These are phyloP conservation scores for Fusarium nygamai DNA, from an alignment of 2,329 filamentous ascomycete genomes.

Conservation along the genomic window DNA sequence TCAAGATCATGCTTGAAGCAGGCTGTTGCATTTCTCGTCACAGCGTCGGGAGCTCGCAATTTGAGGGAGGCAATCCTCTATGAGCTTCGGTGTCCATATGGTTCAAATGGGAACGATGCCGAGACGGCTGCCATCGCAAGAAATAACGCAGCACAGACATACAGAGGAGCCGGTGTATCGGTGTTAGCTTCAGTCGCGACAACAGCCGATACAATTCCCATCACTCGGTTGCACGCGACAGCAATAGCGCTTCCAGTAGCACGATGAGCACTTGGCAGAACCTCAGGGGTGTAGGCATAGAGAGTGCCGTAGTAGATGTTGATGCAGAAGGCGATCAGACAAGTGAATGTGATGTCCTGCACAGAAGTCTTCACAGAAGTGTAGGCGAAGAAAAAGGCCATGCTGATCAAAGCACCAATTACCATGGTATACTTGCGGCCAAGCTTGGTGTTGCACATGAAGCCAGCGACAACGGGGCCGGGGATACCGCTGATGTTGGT, in stretches of 20 bases:
- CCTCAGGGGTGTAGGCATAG: constrained; percentile 71
- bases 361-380: constrained; percentile 17
- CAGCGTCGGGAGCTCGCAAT: fast-evolving
- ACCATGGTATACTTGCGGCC: constrained; percentile 27
- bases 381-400: constrained; percentile 21
- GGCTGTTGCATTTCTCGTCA: fast-evolving
- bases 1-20: fast-evolving
- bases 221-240: constrained; percentile 75
- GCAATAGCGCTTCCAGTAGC: constrained; percentile 80
- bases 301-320: constrained; percentile 79
- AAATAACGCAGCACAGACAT: constrained; percentile 73
- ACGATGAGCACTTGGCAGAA: constrained; percentile 74
- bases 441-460: constrained; percentile 58
- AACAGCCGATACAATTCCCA: constrained; percentile 78
- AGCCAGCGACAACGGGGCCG: constrained; percentile 74
- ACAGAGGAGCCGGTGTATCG: constrained; percentile 71
- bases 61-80: fast-evolving
- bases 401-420: constrained; percentile 1
- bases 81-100: constrained; percentile 10
- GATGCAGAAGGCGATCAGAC: constrained; percentile 63
- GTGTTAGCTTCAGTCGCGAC: constrained; percentile 72
- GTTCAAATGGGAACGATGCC: constrained; percentile 15
- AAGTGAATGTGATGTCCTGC: constrained; percentile 16
- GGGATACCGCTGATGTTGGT: constrained; percentile 74
- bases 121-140: constrained; percentile 62